A percentile compares a stretch with the other conserved stretches of the same genome.
Conservation (phyloP, 2,329 filamentous ascomycete species). For the Botrytis hyacinthi region DNA sequence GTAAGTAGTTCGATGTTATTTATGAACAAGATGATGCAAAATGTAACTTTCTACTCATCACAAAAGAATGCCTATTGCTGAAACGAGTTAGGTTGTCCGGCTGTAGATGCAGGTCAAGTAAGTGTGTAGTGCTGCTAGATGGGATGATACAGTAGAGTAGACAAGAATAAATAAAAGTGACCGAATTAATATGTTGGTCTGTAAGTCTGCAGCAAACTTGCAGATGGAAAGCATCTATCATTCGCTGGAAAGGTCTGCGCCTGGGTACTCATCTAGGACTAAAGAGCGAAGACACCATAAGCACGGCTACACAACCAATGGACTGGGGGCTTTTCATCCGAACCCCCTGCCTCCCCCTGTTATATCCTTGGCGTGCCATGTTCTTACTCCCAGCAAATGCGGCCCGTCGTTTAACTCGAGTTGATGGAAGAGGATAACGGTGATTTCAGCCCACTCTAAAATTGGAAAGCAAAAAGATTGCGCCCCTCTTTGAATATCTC, state of each 20-base stretch:
- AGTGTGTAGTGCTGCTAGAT: slow-evolving; percentile 10
- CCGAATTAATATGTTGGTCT: slow-evolving; percentile 10
- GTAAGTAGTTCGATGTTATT: slow-evolving; percentile 16
- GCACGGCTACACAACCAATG: slow-evolving; percentile 22
- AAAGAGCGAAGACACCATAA: slow-evolving; percentile 16
- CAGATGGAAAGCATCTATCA: slow-evolving; percentile 11
- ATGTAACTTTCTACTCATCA: slow-evolving; percentile 15
- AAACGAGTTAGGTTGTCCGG: slow-evolving; percentile 13
- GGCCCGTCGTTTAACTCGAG: slow-evolving; percentile 13
- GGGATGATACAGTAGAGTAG: slow-evolving; percentile 5
- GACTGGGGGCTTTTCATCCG: slow-evolving; percentile 18
- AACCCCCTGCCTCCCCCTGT: slow-evolving; percentile 21
- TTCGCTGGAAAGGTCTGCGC: slow-evolving; percentile 20
- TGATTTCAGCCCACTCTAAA: slow-evolving; percentile 26
- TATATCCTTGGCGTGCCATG: slow-evolving; percentile 14
- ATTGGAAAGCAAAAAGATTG: slow-evolving; percentile 25
- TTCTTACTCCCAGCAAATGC: slow-evolving; percentile 18
- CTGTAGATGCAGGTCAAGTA: slow-evolving; percentile 18
- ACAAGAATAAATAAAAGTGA: slow-evolving; percentile 20
- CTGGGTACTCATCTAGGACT: slow-evolving; percentile 14
- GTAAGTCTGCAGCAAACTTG: slow-evolving; percentile 16
- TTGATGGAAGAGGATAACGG: slow-evolving; percentile 20
- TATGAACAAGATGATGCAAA: slow-evolving; percentile 22
- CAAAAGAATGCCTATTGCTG: slow-evolving; percentile 5
- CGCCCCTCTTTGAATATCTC: slow-evolving; percentile 25